These are phyloP conservation scores for Ogataea kodamae DNA, from an alignment of 805 yeast genomes.

Conservation along the genomic window DNA sequence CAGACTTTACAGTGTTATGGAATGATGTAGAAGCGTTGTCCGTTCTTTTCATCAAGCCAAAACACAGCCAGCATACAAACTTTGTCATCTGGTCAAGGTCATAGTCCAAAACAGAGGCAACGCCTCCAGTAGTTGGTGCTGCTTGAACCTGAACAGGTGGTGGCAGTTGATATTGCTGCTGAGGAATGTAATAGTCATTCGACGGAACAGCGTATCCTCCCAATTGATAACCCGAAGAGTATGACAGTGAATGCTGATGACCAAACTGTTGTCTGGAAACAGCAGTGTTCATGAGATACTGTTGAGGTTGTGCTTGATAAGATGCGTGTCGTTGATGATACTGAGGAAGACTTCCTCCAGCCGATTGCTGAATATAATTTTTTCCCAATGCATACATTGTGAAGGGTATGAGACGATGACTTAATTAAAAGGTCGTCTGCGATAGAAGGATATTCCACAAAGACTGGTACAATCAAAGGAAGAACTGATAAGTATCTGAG, in stretches of 20 bases:
- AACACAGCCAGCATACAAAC: constrained; percentile 72
- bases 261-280: constrained; percentile 16
- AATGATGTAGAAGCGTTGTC: constrained; percentile 47
- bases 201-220: constrained; percentile 15
- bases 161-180: constrained; percentile 12
- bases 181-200: constrained; percentile 8
- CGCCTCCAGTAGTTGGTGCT: constrained; percentile 58
- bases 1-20: constrained; percentile 57
- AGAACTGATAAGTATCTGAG: constrained; percentile 7
- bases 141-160: constrained; percentile 13
- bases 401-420: constrained; percentile 33
- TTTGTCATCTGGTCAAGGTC: constrained; percentile 75
- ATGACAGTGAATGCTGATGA: constrained; percentile 23
- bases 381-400: constrained; percentile 16
- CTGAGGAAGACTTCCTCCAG: constrained; percentile 15
- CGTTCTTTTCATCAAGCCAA: constrained; percentile 58
- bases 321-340: constrained; percentile 23
- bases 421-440: constrained; percentile 41
- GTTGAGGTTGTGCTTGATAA: constrained; percentile 19
- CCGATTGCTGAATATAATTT: constrained; percentile 10
- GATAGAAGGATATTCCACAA: constrained; percentile 7
- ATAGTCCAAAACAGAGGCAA: constrained; percentile 73
- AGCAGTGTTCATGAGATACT: constrained; percentile 9
- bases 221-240: constrained; percentile 18
- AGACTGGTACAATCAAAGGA: constrained; percentile 1